These are phyloP conservation scores for Fusarium domesticum DNA, from an alignment of 2,329 filamentous ascomycete genomes.

Conservation along the genomic window DNA sequence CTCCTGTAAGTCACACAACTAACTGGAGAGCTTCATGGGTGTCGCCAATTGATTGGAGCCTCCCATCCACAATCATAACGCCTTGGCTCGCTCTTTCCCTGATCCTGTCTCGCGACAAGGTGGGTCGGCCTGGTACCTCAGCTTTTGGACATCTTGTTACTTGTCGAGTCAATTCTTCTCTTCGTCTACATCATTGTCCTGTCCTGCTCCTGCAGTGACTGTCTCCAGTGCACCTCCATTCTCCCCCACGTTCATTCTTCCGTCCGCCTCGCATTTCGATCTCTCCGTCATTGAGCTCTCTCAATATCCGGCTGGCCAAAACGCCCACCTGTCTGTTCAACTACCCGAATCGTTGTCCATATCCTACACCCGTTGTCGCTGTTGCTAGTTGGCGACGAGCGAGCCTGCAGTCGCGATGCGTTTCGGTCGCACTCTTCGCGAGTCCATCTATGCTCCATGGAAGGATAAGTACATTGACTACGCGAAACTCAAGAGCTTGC, in stretches of 20 bases:
- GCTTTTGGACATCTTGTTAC: constrained; percentile 2
- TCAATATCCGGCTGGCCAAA: background rate
- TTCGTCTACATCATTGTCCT: constrained; percentile 20
- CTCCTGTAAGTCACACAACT: too few species aligned
- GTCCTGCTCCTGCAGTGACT: constrained; percentile 15
- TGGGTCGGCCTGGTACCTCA: background rate
- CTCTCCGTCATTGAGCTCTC: background rate
- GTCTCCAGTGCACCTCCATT: constrained; percentile 1
- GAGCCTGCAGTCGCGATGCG: constrained; percentile 58
- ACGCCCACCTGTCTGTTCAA: background rate
- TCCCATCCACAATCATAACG: background rate
- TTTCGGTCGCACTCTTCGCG: constrained; percentile 84
- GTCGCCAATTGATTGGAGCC: too few species aligned
- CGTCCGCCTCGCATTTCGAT: constrained; percentile 1
- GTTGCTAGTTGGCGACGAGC: constrained; percentile 1
- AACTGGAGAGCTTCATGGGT: too few species aligned
- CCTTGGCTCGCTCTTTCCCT: background rate
- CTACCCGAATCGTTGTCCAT: constrained; percentile 2
- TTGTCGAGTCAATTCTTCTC: background rate
- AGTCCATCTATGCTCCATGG: constrained; percentile 82
- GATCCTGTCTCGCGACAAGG: background rate
- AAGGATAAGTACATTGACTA: constrained; percentile 95
- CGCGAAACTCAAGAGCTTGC: constrained; percentile 80
- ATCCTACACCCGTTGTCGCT: constrained; percentile 8
- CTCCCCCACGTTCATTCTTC: background rate